Conservation (phyloP, 805 yeast species). For the Yarrowia bubula region DNA sequence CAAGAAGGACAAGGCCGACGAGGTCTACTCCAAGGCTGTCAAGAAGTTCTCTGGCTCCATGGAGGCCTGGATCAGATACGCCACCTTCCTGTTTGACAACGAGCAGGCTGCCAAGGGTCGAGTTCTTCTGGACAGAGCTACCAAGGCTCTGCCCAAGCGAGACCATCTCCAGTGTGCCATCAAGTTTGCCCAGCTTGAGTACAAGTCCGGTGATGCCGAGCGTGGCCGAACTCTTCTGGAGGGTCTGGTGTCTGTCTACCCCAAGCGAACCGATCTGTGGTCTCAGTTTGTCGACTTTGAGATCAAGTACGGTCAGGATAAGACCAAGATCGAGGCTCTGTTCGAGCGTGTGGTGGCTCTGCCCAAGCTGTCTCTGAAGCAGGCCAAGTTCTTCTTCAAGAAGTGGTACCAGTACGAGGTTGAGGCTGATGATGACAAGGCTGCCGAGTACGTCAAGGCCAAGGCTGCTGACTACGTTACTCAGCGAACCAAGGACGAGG, state of each 20-base stretch:
- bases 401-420: constrained; percentile 88
- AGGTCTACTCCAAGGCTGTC: constrained; percentile 60
- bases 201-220: constrained; percentile 76
- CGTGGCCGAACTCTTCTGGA: constrained; percentile 94
- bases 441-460: constrained; percentile 81
- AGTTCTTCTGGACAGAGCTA: constrained; percentile 68
- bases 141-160: constrained; percentile 67
- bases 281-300: constrained; percentile 94
- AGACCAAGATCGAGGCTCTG: constrained; percentile 66
- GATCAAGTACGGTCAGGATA: constrained; percentile 58
- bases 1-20: constrained; percentile 66
- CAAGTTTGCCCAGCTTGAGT: constrained; percentile 88
- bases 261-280: constrained; percentile 92
- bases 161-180: constrained; percentile 64
- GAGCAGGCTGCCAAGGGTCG: constrained; percentile 52
- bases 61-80: constrained; percentile 77
- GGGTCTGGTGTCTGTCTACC: constrained; percentile 84
- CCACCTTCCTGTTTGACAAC: constrained; percentile 67
- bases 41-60: constrained; percentile 76
- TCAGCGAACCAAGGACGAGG: constrained; percentile 26
- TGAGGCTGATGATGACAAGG: constrained; percentile 60
- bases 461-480: constrained; percentile 77
- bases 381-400: constrained; percentile 90
- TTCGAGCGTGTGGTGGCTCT: constrained; percentile 73
- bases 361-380: constrained; percentile 73